Evolutionary conservation across 2,329 filamentous ascomycete species (phyloP), one percentile per base, ranked within the genome.

Genomic region (Claviceps sp.): DNA sequence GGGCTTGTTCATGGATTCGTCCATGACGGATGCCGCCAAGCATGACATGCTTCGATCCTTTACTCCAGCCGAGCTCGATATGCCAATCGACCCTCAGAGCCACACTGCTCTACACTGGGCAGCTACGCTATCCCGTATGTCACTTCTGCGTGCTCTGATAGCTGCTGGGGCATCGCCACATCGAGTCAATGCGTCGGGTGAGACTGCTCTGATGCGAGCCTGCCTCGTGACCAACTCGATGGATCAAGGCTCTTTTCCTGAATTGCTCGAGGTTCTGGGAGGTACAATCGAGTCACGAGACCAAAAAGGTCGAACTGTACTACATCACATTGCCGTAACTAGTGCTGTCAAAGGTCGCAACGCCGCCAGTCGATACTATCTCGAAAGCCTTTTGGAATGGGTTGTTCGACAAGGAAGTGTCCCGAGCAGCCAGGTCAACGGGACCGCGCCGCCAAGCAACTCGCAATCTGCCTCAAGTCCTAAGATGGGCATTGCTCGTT

Each of bases 41-140:
- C 85, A 91, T 60, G 85, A 89, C 11, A 85, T 87, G 41, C 79
- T 98, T 41, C 75, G 82, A 47, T 82, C 82, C 9, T 76, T 96
- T 52, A 85, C 82, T 1, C 81, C 87, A 0, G 73, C 84, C 41
- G 91, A 98, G 58, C 78, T 97, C 22, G 93, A 98, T 62, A 85
- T 93, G 65, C 91, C 93, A 1, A 88, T 98, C 53, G 93, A 98
- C 62, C 78, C 84, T 26, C 89, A 89, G 54, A 84, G 84, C 38
- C 89, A 97, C 62, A 97, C 89, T 18, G 90, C 90, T 2, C 73
- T 98, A 42, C 91, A 97, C 63, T 98, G 93, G 93, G 93, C 93
- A 2, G 89, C 93, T 5, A 96, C 93, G 4, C 75, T 98, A 47
- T 89, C 89, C 2, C 85, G 91, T 16, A 84, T 95, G 64, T 79